Evolutionary conservation across 2,329 filamentous ascomycete species (phyloP).

Genomic region (Ophiostoma piceae): DNA sequence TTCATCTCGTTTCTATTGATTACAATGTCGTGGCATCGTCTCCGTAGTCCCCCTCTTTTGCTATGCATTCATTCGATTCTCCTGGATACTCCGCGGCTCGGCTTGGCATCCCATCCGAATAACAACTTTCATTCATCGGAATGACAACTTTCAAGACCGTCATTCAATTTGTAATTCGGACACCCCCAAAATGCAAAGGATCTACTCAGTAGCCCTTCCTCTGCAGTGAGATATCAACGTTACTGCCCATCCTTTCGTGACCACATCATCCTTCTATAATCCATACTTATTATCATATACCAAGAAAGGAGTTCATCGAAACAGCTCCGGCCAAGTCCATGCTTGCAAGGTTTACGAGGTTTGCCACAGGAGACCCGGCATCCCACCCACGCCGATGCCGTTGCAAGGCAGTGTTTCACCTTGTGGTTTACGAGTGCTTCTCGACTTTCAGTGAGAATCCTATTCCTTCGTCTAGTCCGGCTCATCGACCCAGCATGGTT

Average conservation of each 20-base stretch:
- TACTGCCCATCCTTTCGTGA: background rate
- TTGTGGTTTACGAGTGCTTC: background rate
- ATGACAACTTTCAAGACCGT: no score
- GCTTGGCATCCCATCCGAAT: background rate
- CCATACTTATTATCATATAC: background rate
- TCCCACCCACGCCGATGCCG: background rate
- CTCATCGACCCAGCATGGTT: background rate
- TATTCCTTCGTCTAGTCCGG: background rate
- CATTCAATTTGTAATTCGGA: background rate
- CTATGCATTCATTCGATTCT: no score
- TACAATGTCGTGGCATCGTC: background rate
- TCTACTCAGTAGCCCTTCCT: background rate
- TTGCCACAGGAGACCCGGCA: background rate
- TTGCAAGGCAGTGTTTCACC: background rate
- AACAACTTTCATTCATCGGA: no score
- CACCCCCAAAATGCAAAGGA: background rate
- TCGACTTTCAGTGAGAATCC: background rate
- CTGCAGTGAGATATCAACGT: background rate
- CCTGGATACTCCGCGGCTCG: background rate
- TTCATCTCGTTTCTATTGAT: background rate
- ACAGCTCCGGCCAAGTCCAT: background rate
- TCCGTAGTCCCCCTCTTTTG: background rate
- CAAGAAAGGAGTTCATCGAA: background rate
- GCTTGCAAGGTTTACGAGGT: background rate
- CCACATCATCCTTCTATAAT: background rate